These are phyloP conservation scores for Epichloe baconii DNA, from an alignment of 2,329 filamentous ascomycete species.

Conservation along the genomic window DNA sequence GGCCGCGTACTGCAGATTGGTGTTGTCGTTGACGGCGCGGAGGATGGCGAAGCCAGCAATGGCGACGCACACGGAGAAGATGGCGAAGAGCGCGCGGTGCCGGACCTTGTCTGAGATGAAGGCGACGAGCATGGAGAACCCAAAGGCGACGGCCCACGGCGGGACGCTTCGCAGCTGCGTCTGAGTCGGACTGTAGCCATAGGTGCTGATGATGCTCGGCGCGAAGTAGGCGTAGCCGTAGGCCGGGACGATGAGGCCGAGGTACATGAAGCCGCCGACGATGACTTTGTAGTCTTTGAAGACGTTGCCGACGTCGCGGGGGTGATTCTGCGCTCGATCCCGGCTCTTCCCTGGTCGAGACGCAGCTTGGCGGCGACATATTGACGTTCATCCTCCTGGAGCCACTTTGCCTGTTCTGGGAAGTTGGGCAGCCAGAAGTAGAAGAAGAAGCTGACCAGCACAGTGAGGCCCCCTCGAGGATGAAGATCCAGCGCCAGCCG, in stretches of 20 bases:
- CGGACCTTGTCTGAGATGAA: slow-evolving; percentile 54
- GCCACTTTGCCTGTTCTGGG: slow-evolving; percentile 57
- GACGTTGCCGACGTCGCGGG: slow-evolving; percentile 44
- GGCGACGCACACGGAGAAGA: slow-evolving; percentile 54
- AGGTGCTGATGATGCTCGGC: slow-evolving; percentile 56
- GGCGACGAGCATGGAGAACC: slow-evolving; percentile 63
- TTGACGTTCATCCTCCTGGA: slow-evolving; percentile 52
- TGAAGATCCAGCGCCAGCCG: slow-evolving; percentile 59
- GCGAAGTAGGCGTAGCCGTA: slow-evolving; percentile 71
- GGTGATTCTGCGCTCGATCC: slow-evolving; percentile 47
- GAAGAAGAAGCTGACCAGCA: slow-evolving; percentile 37
- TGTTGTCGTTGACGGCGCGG: slow-evolving; percentile 55
- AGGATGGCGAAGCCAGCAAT: slow-evolving; percentile 68
- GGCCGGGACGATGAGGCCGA: slow-evolving; percentile 64
- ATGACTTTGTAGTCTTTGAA: slow-evolving; percentile 65
- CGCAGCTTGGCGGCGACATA: slow-evolving; percentile 55
- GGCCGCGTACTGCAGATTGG: slow-evolving; percentile 57
- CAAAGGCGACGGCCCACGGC: slow-evolving; percentile 58
- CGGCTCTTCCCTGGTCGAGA: slow-evolving; percentile 55
- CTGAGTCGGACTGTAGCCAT: slow-evolving; percentile 45
- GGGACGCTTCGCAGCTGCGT: slow-evolving; percentile 46
- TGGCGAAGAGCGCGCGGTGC: slow-evolving; percentile 63
- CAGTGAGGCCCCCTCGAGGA: slow-evolving; percentile 43
- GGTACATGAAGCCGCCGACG: slow-evolving; percentile 68
- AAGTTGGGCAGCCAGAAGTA: slow-evolving; percentile 57